Conservation (phyloP, 495 filamentous ascomycete genomes). For the Emericellopsis terricola region DNA sequence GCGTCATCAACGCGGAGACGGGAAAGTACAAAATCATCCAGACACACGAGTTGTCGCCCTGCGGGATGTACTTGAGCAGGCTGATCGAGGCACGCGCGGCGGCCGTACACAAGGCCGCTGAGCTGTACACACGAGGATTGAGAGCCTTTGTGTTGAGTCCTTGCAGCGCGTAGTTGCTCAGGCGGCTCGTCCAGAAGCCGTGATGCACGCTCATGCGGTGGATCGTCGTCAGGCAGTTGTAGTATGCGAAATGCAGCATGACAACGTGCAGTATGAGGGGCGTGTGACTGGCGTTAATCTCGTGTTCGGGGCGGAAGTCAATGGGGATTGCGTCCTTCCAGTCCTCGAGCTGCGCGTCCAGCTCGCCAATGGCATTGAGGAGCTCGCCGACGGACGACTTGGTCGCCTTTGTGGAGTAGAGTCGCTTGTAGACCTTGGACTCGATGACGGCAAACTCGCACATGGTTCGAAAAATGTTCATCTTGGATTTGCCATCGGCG, state of each 20-base stretch:
- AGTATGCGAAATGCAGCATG: conserved; percentile 88
- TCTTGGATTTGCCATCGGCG: conserved; percentile 75
- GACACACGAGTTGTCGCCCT: conserved; percentile 85
- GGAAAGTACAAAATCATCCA: conserved; percentile 98
- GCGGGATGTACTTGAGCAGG: conserved; percentile 86
- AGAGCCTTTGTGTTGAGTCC: conserved; percentile 78
- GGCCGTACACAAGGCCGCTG: conserved; percentile 76
- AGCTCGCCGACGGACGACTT: conserved; percentile 88
- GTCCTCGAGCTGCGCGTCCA: conserved; percentile 81
- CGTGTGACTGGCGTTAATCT: conserved; percentile 78
- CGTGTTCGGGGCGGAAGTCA: conserved; percentile 87
- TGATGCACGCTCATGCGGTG: conserved; percentile 98
- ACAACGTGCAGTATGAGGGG: conserved; percentile 84
- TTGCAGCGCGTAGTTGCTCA: conserved; percentile 90
- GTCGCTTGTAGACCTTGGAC: conserved; percentile 80
- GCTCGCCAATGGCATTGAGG: conserved; percentile 87
- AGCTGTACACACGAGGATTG: conserved; percentile 90
- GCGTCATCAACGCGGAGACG: conserved; percentile 82
- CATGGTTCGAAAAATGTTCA: conserved; percentile 85
- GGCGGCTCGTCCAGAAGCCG: conserved; percentile 90
- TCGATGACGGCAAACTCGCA: conserved; percentile 83
- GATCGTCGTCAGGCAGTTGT: conserved; percentile 94
- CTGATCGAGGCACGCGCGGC: conserved; percentile 87
- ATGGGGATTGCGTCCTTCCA: conserved; percentile 94
- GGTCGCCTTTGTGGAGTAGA: conserved; percentile 84